Conservation (phyloP, 2,329 filamentous ascomycete species). For the Nannizzia gypsea region DNA sequence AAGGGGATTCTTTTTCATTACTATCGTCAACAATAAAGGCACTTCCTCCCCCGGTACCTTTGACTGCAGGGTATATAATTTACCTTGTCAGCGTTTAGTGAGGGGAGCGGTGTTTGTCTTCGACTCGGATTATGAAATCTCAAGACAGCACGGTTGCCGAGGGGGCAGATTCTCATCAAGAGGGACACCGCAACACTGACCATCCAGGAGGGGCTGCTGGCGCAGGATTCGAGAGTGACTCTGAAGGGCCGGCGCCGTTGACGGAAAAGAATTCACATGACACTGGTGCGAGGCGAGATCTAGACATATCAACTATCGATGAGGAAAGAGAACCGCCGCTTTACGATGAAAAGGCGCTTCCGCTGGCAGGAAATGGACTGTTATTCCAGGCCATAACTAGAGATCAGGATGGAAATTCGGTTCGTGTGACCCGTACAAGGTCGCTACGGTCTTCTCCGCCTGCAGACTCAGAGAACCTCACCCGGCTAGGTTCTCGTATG, state of each 20-base stretch:
- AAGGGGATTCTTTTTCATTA: too few relatives aligned
- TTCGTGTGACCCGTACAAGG: slow-evolving; percentile 2
- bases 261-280: background rate
- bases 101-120: background rate
- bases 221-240: background rate
- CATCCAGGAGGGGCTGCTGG: background rate
- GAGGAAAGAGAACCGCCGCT: background rate
- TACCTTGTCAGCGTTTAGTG: background rate
- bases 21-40: too few relatives aligned
- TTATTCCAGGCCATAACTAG: slow-evolving; percentile 3
- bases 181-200: background rate
- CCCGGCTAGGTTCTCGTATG: slow-evolving; percentile 21
- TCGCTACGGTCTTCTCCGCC: background rate
- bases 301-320: background rate
- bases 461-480: background rate
- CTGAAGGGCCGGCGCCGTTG: background rate
- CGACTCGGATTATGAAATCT: background rate
- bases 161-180: background rate
- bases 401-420: background rate
- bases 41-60: background rate
- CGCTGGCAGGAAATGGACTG: background rate
- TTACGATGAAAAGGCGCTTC: background rate
- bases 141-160: background rate
- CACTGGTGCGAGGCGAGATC: background rate
- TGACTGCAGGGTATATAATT: background rate